A percentile compares a stretch with the other conserved stretches of the same genome.
These are phyloP conservation scores for Pestalotiopsis sp. DNA, from an alignment of 2,329 filamentous ascomycete species.

Conservation along the genomic window DNA sequence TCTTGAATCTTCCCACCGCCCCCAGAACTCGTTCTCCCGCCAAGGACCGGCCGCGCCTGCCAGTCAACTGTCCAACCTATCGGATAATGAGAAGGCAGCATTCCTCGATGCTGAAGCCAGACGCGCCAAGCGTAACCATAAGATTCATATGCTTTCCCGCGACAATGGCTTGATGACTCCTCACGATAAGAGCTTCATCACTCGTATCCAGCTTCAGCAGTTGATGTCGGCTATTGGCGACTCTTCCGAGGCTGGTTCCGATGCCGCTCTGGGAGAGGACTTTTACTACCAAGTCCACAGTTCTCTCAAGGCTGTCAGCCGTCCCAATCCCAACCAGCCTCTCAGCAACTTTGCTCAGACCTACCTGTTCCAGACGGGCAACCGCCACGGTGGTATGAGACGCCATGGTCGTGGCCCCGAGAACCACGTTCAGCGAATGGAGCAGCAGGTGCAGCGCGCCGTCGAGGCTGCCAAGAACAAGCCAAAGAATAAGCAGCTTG, in stretches of 20 bases:
- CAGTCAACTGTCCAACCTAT: conserved; percentile 74
- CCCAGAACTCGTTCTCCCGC: conserved; percentile 62
- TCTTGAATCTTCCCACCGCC: conserved; percentile 38
- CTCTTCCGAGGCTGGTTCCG: conserved; percentile 76
- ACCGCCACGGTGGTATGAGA: conserved; percentile 73
- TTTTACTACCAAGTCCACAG: conserved; percentile 99
- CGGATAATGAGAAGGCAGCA: conserved; percentile 80
- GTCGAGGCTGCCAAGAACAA: conserved; percentile 97
- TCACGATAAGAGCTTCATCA: conserved; percentile 99
- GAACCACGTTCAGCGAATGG: conserved; percentile 98
- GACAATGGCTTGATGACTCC: conserved; percentile 98
- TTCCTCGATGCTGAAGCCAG: conserved; percentile 91
- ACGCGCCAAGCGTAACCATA: conserved; percentile 95
- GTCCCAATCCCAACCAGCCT: conserved; percentile 90
- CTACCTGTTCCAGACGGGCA: conserved; percentile 93
- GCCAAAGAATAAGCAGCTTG: conserved; percentile 95
- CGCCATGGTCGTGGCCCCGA: conserved; percentile 83
- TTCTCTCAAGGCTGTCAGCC: conserved; percentile 86
- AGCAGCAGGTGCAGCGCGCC: conserved; percentile 96
- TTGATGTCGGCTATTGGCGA: conserved; percentile 91
- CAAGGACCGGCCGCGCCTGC: conserved; percentile 59
- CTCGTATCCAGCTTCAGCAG: conserved; percentile 95
- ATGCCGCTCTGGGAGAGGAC: conserved; percentile 84
- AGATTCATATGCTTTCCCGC: conserved; percentile 90
- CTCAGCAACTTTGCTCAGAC: conserved; percentile 97